Evolutionary conservation across 108 stramenopile species (phyloP).

Genomic region (Skeletonema tropicum): DNA sequence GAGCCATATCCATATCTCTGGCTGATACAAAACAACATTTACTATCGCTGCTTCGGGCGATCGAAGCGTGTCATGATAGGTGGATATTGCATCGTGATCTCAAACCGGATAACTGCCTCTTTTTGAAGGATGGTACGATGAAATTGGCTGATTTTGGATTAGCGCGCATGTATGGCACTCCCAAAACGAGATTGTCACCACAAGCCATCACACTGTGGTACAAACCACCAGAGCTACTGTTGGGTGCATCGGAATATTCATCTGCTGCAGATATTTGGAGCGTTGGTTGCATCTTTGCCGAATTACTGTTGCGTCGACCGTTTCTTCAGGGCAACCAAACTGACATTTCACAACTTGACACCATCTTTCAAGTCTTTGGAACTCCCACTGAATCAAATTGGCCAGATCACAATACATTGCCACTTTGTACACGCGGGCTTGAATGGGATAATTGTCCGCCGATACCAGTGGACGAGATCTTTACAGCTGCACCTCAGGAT

Average conservation of each 20-base stretch:
- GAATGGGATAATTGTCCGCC: constrained; percentile 82
- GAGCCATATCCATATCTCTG: constrained; percentile 73
- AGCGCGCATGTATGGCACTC: constrained; percentile 87
- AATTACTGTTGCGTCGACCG: constrained; percentile 83
- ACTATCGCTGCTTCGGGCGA: constrained; percentile 67
- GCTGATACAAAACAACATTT: constrained; percentile 89
- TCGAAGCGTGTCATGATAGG: constrained; percentile 86
- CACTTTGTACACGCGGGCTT: constrained; percentile 71
- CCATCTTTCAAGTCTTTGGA: constrained; percentile 89
- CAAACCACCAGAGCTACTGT: constrained; percentile 93
- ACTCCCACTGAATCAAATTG: constrained; percentile 89
- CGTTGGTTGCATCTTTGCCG: constrained; percentile 96
- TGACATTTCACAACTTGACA: constrained; percentile 85
- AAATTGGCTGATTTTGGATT: constrained; percentile 92
- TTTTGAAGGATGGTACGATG: constrained; percentile 86
- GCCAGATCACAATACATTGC: constrained; percentile 83
- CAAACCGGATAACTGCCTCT: constrained; percentile 86
- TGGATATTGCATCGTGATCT: constrained; percentile 91
- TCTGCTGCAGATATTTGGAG: constrained; percentile 95
- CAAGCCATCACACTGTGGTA: constrained; percentile 96
- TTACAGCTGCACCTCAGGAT: constrained; percentile 86
- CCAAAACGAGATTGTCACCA: constrained; percentile 79
- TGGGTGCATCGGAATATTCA: constrained; percentile 91
- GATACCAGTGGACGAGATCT: constrained; percentile 88
- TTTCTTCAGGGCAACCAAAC: constrained; percentile 87